Conservation (phyloP, 1,284 basidiomycete species). For the Stereum hirsutum region DNA sequence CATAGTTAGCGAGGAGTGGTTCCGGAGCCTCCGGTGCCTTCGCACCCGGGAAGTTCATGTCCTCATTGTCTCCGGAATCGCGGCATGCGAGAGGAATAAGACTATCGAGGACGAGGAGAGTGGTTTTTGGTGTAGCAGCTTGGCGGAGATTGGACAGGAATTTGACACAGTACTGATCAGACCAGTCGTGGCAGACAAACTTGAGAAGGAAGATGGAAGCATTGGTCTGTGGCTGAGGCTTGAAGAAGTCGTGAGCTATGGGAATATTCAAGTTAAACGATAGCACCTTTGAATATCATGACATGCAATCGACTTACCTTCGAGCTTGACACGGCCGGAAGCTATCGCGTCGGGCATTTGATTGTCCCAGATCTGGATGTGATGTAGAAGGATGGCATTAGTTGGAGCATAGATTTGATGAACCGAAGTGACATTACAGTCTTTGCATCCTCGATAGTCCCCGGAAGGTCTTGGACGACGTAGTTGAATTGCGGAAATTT, state of each 20-base stretch:
- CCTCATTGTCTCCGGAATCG: background rate
- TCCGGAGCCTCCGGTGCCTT: background rate
- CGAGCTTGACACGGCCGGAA: slow-evolving; percentile 16
- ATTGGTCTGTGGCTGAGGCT: slow-evolving; percentile 18
- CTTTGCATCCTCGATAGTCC: slow-evolving; percentile 20
- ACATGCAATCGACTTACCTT: slow-evolving; percentile 3
- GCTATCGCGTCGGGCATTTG: slow-evolving; percentile 19
- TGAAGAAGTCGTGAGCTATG: slow-evolving; percentile 25
- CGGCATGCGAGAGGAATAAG: slow-evolving; percentile 2
- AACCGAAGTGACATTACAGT: too few species aligned
- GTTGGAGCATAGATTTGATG: too few species aligned
- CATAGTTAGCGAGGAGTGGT: slow-evolving; percentile 1
- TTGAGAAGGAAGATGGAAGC: slow-evolving; percentile 23
- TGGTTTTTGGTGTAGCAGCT: background rate
- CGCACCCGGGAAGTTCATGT: background rate
- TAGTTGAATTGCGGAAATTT: slow-evolving; percentile 21
- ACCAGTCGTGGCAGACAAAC: slow-evolving; percentile 26
- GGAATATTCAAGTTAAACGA: background rate
- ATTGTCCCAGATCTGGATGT: slow-evolving; percentile 25
- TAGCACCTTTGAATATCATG: background rate
- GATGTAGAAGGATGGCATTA: too few species aligned
- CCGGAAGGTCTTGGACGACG: slow-evolving; percentile 27
- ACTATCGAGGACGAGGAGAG: slow-evolving; percentile 1
- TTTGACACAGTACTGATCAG: slow-evolving; percentile 12
- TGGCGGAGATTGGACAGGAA: background rate